Base-by-base conservation (phyloP, 495 filamentous ascomycete genomes). In the Penicillium cosmopolitanum region DNA sequence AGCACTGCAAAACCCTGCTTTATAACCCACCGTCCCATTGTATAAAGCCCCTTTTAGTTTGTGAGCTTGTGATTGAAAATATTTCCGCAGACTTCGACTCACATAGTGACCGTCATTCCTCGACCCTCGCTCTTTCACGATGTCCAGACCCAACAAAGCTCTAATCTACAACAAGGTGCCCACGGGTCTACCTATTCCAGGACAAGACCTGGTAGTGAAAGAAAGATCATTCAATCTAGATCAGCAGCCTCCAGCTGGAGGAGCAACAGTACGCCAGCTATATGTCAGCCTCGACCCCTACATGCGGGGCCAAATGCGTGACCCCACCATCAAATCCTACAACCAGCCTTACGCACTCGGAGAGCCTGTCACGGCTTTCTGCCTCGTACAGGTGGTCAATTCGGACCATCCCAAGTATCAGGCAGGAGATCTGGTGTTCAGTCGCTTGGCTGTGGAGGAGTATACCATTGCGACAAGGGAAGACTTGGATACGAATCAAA, bases 261-360 rank as follows among this genome's bases (percentile, higher is more conserved):
- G 93, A 33, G 67, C 96, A 28, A 84, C 86, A 35, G 68, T 88
- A 55, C 85, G 89, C 71, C 88, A 89, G 60, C 82, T 89, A 68
- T 92, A 88, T 70, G 80, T 86, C 72, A 96, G 91, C 57, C 90
- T 89, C 73, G 93, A 97, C 76, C 93, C 93, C 8, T 96, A 96
- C 80, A 86, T 89, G 75, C 89, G 93, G 23, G 90, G 91, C 53
- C 82, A 83, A 53, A 84, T 85, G 83, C 76, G 81, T 34, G 38
- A 66, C 34, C 61, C 77, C 8, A 68, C 76, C 28, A 58, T 69
- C 62, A 84, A 89, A 67, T 91, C 87, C 3, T 93, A 92, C 77
- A 58, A 75, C 8, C 77, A 86, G 3, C 66, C 86, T 13, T 92
- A 80, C 67, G 55, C 55, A 0, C 71, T 91, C 23, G 74, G 79